Conservation (phyloP, 1,284 basidiomycete species). For the Tylopilus sp. region DNA sequence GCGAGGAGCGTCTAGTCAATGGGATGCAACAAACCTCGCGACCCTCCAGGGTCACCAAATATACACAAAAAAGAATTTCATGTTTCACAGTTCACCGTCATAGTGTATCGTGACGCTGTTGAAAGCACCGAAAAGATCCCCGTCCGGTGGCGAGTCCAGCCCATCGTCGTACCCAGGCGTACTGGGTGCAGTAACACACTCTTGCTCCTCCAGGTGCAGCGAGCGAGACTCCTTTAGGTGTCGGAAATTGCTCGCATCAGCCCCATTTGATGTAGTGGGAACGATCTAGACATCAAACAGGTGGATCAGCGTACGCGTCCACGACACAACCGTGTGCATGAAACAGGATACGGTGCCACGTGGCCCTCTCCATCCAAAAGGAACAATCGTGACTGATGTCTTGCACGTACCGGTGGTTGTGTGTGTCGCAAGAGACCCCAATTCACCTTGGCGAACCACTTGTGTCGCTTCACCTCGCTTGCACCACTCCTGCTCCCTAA, state of each 20-base stretch:
- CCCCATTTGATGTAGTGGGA: conserved; percentile 75
- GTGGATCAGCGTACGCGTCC: conserved; percentile 22
- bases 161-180: conserved; percentile 43
- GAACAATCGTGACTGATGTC: background rate
- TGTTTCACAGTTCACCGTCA: conserved; percentile 56
- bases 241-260: conserved; percentile 88
- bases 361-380: conserved; percentile 1
- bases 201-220: conserved; percentile 77
- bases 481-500: conserved; percentile 91
- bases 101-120: conserved; percentile 84
- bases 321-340: conserved; percentile 7
- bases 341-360: conserved; percentile 16
- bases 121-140: conserved; percentile 75
- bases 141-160: conserved; percentile 40
- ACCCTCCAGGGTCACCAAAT: conserved; percentile 9
- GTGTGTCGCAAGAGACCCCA: conserved; percentile 95
- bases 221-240: conserved; percentile 86
- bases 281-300: conserved; percentile 57
- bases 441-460: conserved; percentile 95
- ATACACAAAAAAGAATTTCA: conserved; percentile 1
- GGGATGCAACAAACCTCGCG: conserved; percentile 13
- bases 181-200: conserved; percentile 34
- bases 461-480: conserved; percentile 97
- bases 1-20: conserved; percentile 22
- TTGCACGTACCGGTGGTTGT: conserved; percentile 77